Conservation (phyloP, 495 filamentous ascomycete genomes). For the Penicillium manginii region DNA sequence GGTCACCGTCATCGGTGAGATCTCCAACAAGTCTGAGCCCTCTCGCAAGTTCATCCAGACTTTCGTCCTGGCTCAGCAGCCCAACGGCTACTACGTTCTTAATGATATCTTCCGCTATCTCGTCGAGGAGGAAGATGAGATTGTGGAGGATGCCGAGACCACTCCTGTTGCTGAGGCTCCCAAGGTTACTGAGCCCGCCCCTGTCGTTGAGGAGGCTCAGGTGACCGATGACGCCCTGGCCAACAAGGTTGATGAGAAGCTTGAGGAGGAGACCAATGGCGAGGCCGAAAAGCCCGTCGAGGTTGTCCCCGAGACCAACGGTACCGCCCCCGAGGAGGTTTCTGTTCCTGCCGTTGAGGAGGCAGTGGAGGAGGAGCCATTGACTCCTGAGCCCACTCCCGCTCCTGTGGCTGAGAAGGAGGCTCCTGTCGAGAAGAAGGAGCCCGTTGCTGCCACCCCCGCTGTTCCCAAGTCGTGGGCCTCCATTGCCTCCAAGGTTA, state of each 20-base stretch:
- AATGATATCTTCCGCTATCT: conserved; percentile 98
- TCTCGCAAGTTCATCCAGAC: conserved; percentile 97
- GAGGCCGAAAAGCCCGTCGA: conserved; percentile 35
- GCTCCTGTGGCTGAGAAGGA: conserved; percentile 36
- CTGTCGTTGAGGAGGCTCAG: conserved; percentile 33
- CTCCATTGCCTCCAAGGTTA: conserved; percentile 60
- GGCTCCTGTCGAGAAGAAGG: conserved; percentile 51
- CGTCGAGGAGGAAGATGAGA: conserved; percentile 77
- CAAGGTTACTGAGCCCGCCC: conserved; percentile 26
- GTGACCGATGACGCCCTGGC: conserved; percentile 38
- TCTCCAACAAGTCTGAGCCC: conserved; percentile 86
- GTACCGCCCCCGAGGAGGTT: conserved; percentile 41
- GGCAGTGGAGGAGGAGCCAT: conserved; percentile 55
- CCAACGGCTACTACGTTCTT: conserved; percentile 95
- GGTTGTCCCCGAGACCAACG: conserved; percentile 45
- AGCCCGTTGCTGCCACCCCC: conserved; percentile 50
- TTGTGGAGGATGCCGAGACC: conserved; percentile 58
- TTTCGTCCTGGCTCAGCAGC: conserved; percentile 96
- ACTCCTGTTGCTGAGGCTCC: conserved; percentile 45
- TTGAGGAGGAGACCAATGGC: conserved; percentile 49
- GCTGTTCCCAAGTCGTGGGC: conserved; percentile 87
- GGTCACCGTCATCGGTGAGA: conserved; percentile 96
- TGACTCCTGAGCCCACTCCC: conserved; percentile 51
- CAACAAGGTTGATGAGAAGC: conserved; percentile 62
- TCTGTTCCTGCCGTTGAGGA: conserved; percentile 51